Conservation (phyloP, 1,139 yeast species). For the Lizanozyma gosingica region DNA sequence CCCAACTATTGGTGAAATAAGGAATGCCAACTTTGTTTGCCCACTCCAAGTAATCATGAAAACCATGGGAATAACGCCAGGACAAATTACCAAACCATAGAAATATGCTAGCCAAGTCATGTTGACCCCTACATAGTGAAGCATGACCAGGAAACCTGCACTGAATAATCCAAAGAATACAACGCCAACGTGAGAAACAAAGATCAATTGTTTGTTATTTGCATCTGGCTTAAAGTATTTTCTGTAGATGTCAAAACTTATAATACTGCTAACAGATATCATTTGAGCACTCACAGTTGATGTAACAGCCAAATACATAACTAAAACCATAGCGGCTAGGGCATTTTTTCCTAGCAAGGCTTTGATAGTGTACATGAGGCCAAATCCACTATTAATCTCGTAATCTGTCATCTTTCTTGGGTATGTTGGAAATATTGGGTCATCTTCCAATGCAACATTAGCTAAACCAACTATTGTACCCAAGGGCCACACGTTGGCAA, state of each 20-base stretch:
- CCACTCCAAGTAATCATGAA: constrained; percentile 25
- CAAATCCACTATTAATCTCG: constrained; percentile 21
- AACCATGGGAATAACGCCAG: constrained; percentile 26
- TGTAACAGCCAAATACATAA: constrained; percentile 23
- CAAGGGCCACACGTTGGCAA: constrained; percentile 25
- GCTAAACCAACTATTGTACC: constrained; percentile 23
- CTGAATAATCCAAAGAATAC: constrained; percentile 20
- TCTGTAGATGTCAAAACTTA: constrained; percentile 23
- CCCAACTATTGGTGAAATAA: constrained; percentile 19
- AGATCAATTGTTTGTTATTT: constrained; percentile 17
- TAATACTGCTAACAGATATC: constrained; percentile 22
- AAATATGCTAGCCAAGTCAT: constrained; percentile 30
- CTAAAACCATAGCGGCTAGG: constrained; percentile 20
- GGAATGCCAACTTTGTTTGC: constrained; percentile 20
- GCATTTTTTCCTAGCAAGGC: constrained; percentile 20
- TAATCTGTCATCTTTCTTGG: constrained; percentile 17
- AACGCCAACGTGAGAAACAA: constrained; percentile 20
- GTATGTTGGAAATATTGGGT: constrained; percentile 20
- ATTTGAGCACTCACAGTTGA: constrained; percentile 25
- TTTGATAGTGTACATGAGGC: constrained; percentile 19
- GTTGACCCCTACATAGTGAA: constrained; percentile 24
- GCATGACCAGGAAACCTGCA: constrained; percentile 22
- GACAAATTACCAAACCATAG: constrained; percentile 25
- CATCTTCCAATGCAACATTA: constrained; percentile 16
- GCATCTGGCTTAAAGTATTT: constrained; percentile 20